Evolutionary conservation across 164 flowering plant species (phyloP), one percentile per base, ranked within the genome.

Genomic region (Cinnamomum chago): DNA sequence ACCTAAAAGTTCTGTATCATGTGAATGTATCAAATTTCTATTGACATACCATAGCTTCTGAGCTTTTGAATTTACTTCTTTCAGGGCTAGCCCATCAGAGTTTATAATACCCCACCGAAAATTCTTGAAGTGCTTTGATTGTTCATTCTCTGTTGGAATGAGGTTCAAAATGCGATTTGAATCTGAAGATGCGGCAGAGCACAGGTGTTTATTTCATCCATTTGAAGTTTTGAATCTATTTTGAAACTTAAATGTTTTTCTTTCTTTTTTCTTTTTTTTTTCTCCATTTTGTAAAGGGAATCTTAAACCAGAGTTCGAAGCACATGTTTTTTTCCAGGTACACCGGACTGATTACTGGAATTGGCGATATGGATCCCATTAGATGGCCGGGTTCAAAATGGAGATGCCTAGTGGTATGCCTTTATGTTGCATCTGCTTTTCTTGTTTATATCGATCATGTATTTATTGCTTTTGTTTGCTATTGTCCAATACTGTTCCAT

Each of bases 341-440:
- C 77, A 85, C 92, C 9, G 99, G 99, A 23, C 55, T 91, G 12
- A 80, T 96, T 62, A 84, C 88, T 70, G 97, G 97, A 65, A 81
- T 88, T 20, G 77, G 87, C 79, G 98, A 96, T 66, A 67, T 88
- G 71, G 99, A 96, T 85, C 92, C 97, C 62, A 73, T 82, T 13
- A 84, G 93, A 74, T 93, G 98, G 97, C 92, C 93, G 64, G 88
- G 90, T 60, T 93, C 98, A 55, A 91, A 88, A 76, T 93, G 98
- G 99, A 87, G 87, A 83, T 90, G 97, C 79, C 82, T 94, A 50
- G 51, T 85, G 90, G 99, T 96, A 88, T 52, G 91, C 64, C 67
- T 25, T 23, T 55, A 55, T 55, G n/a, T 55, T 15, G 3, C 13
- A 14, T 55, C 18, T 0, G 18, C 60, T 55, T 14, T 14, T 55